Evolutionary conservation across 164 flowering plant species (phyloP).

Genomic region (Macadamia integrifolia): DNA sequence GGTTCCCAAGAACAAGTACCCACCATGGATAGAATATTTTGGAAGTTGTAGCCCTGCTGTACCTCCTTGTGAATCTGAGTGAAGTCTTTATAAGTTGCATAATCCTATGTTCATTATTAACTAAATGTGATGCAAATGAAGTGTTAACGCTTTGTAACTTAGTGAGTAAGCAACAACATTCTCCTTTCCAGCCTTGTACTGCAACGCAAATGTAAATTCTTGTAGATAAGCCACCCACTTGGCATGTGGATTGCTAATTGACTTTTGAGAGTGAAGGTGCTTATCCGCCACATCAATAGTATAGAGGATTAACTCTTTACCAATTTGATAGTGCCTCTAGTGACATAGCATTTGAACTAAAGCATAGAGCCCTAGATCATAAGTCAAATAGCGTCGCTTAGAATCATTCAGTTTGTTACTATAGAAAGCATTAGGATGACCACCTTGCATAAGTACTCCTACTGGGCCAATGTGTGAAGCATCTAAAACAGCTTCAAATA

Average conservation of each 20-base stretch:
- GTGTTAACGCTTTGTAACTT: not conserved
- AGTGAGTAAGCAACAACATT: not conserved
- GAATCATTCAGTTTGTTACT: not conserved
- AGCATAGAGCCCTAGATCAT: not conserved
- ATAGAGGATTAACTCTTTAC: not conserved
- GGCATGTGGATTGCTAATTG: not conserved
- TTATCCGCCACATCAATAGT: not conserved
- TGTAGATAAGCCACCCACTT: not conserved
- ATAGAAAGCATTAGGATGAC: not conserved
- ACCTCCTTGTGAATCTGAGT: not conserved
- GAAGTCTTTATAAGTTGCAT: not conserved
- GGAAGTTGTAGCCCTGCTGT: not conserved
- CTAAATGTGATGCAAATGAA: not conserved
- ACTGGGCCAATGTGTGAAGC: not conserved
- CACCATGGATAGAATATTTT: not conserved
- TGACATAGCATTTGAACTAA: not conserved
- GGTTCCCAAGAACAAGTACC: not conserved
- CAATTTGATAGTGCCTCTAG: not conserved
- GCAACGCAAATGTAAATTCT: not conserved
- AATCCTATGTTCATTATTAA: too few species aligned
- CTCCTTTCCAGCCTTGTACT: not conserved
- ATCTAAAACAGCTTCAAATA: not conserved
- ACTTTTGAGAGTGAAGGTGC: not conserved
- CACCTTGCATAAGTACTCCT: not conserved
- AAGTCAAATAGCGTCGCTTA: not conserved